A percentile compares a stretch with the other conserved stretches of the same genome.
phyloP scores from a whole-genome alignment of 2,329 filamentous ascomycete species.

The Diatrype stigma region DNA sequence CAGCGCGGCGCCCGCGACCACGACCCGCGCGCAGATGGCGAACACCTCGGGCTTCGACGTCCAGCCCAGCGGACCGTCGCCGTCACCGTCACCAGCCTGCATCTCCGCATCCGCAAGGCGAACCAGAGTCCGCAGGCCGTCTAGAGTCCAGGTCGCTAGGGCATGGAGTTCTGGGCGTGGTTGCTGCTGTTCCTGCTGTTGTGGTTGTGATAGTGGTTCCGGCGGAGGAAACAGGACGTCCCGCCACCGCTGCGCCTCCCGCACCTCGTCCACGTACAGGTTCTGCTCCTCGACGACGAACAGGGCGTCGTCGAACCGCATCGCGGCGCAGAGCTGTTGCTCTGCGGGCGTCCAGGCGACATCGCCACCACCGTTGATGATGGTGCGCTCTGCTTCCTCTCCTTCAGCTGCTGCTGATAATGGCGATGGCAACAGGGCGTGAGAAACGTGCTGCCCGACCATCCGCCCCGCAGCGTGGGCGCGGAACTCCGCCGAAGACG shows the following conservation, averaged over 20 bases:
- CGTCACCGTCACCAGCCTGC: not conserved
- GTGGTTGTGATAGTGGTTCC: not conserved
- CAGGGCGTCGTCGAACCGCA: slow-evolving; percentile 60
- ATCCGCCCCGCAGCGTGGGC: slow-evolving; percentile 39
- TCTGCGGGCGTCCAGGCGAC: slow-evolving; percentile 27
- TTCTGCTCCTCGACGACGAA: slow-evolving; percentile 93
- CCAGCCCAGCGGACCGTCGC: slow-evolving; percentile 70
- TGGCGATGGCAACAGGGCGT: slow-evolving; percentile 5
- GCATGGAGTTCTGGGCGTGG: slow-evolving; percentile 13
- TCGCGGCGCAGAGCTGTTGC: slow-evolving; percentile 38
- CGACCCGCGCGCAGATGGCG: slow-evolving; percentile 48
- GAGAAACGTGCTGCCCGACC: slow-evolving; percentile 30
- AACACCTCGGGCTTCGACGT: slow-evolving; percentile 66
- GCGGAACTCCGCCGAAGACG: slow-evolving; percentile 31
- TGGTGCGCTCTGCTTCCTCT: no score
- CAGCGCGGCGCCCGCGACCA: slow-evolving; percentile 37
- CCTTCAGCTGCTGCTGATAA: slow-evolving; percentile 5
- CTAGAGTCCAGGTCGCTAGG: slow-evolving; percentile 44
- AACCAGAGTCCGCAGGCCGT: slow-evolving; percentile 44
- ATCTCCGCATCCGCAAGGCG: slow-evolving; percentile 19
- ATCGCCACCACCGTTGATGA: not conserved
- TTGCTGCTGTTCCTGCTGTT: slow-evolving; percentile 4
- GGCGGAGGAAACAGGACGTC: slow-evolving; percentile 34
- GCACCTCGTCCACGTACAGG: slow-evolving; percentile 79
- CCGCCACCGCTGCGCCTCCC: slow-evolving; percentile 69